These are phyloP conservation scores for Areca catechu DNA, from an alignment of 176 grass and related monocot species.

Conservation along the genomic window DNA sequence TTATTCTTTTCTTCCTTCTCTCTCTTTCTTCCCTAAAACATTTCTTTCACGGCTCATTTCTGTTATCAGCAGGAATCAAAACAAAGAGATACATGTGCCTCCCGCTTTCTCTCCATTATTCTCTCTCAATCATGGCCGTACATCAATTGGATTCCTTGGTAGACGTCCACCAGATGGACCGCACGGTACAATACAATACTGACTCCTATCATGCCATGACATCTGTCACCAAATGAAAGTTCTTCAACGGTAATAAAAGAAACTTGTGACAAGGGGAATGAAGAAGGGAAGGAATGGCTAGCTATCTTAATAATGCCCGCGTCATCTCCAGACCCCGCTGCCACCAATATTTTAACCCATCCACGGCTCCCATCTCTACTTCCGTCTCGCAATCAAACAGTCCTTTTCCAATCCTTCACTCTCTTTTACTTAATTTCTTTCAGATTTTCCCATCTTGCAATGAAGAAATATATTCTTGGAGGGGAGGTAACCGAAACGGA, in stretches of 20 bases:
- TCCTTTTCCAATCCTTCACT: too few species aligned
- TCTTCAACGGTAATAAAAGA: too few species aligned
- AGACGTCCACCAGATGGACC: not conserved
- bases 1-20: not conserved
- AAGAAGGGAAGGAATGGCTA: too few species aligned
- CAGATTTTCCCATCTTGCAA: not conserved
- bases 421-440: too few species aligned
- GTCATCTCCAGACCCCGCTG: too few species aligned
- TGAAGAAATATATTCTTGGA: not conserved
- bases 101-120: too few species aligned
- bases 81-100: not conserved
- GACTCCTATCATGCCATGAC: not conserved
- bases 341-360: too few species aligned
- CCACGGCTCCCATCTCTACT: too few species aligned
- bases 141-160: not conserved
- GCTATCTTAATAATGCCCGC: too few species aligned
- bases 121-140: conserved; percentile 13
- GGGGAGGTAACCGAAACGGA: conserved; percentile 1
- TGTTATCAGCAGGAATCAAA: conserved; percentile 3
- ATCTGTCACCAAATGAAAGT: not conserved
- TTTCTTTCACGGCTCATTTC: conserved; percentile 4
- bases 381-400: too few species aligned
- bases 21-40: not conserved
- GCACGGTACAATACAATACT: not conserved
- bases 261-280: too few species aligned